Evolutionary conservation across 345 rosid species (phyloP).

Genomic region (Syzygium oleosum): DNA sequence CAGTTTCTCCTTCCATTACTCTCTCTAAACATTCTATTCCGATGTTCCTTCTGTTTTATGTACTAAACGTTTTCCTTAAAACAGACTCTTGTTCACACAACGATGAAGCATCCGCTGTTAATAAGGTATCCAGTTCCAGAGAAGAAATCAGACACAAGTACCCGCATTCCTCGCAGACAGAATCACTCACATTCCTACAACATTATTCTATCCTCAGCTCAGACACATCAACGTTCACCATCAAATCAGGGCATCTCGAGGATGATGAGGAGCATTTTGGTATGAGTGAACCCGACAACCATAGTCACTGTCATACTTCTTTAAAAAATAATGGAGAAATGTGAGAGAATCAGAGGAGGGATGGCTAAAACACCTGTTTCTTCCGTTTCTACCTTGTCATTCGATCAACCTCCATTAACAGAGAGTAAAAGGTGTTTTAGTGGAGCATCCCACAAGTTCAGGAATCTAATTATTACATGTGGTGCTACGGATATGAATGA

Average conservation of each 20-base stretch:
- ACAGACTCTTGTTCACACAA: neutral
- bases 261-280: neutral
- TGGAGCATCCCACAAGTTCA: slow-evolving; percentile 31
- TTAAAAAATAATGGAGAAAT: neutral
- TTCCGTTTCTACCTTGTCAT: slow-evolving; percentile 14
- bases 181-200: neutral
- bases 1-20: neutral
- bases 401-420: slow-evolving; percentile 4
- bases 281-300: neutral
- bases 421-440: slow-evolving; percentile 30
- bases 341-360: neutral
- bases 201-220: neutral
- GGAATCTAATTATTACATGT: slow-evolving; percentile 42
- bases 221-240: neutral
- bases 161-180: neutral
- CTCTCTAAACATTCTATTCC: neutral
- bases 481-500: slow-evolving; percentile 44
- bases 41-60: neutral
- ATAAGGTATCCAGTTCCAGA: neutral
- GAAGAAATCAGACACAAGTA: neutral
- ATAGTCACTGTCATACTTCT: neutral
- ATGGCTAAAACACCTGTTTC: neutral
- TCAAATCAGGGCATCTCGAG: neutral
- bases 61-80: neutral
- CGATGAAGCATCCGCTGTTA: neutral